A percentile compares a stretch with the other conserved stretches of the same genome.
These are phyloP conservation scores for Fragaria vesca DNA, from an alignment of 306 rosid species.

Conservation along the genomic window DNA sequence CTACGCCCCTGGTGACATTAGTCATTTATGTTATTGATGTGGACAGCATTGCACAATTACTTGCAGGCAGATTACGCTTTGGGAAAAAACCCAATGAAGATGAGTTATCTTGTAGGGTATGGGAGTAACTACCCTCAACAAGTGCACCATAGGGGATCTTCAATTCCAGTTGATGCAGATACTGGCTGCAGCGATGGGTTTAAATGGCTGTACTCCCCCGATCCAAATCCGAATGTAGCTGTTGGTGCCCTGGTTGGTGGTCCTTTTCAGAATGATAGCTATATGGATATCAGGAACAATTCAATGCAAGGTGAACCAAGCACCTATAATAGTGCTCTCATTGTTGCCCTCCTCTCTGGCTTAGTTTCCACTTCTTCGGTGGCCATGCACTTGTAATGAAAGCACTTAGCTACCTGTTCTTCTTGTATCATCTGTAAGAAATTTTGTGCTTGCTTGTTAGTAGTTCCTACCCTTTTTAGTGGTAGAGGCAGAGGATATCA, in stretches of 20 bases:
- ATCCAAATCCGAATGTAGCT: constrained; percentile 60
- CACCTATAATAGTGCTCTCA: constrained; percentile 55
- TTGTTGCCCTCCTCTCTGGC: constrained; percentile 64
- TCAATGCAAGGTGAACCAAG: constrained; percentile 63
- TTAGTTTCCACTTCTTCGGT: constrained; percentile 52
- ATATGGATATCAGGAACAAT: constrained; percentile 51
- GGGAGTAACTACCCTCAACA: constrained; percentile 51
- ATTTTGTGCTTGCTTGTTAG: background rate
- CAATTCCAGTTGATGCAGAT: constrained; percentile 53
- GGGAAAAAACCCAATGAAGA: constrained; percentile 52
- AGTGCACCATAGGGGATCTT: constrained; percentile 70
- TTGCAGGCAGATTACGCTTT: constrained; percentile 60
- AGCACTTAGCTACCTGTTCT: background rate
- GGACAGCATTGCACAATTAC: background rate
- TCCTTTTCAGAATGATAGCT: constrained; percentile 60
- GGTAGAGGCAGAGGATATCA: background rate
- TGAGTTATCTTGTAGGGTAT: constrained; percentile 68
- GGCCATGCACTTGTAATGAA: constrained; percentile 28
- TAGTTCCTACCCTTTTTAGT: background rate
- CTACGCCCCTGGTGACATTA: no score
- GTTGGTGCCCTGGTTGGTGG: constrained; percentile 75
- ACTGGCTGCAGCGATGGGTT: constrained; percentile 65
- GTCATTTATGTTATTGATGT: background rate
- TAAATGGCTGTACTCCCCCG: constrained; percentile 42
- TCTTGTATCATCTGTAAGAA: constrained; percentile 23